These are phyloP conservation scores for Komagataella ulmi DNA, from an alignment of 805 yeast genomes.

Conservation along the genomic window DNA sequence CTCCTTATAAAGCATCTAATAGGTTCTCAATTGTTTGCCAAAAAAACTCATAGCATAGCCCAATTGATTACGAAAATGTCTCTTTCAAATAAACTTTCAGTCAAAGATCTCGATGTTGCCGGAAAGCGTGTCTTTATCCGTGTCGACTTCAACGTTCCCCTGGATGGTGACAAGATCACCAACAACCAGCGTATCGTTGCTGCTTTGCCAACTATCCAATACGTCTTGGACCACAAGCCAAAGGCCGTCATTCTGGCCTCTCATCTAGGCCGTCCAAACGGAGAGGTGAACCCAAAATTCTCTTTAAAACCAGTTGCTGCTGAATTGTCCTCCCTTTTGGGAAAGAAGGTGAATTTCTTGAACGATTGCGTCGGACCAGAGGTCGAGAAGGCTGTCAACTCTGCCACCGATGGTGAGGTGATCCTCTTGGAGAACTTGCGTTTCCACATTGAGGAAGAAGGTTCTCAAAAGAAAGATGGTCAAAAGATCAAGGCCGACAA, in stretches of 20 bases:
- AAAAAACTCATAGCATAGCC: background rate
- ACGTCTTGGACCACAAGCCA: slow-evolving; percentile 85
- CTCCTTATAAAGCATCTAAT: background rate
- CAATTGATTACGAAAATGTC: slow-evolving; percentile 44
- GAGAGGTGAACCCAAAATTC: slow-evolving; percentile 74
- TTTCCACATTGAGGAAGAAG: slow-evolving; percentile 97
- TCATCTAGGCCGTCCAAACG: slow-evolving; percentile 99
- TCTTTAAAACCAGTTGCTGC: slow-evolving; percentile 88
- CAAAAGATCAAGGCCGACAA: slow-evolving; percentile 86
- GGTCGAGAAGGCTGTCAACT: slow-evolving; percentile 68
- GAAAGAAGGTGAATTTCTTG: slow-evolving; percentile 67
- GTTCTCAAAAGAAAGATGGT: slow-evolving; percentile 84
- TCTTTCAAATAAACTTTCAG: slow-evolving; percentile 83
- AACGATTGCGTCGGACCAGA: slow-evolving; percentile 87
- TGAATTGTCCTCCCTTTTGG: slow-evolving; percentile 73
- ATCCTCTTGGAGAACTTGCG: slow-evolving; percentile 94
- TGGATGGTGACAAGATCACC: slow-evolving; percentile 94
- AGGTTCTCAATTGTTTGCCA: background rate
- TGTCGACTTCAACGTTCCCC: slow-evolving; percentile 92
- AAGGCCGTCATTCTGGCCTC: slow-evolving; percentile 88
- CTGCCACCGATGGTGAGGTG: slow-evolving; percentile 67
- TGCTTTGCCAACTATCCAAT: slow-evolving; percentile 96
- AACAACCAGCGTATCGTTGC: slow-evolving; percentile 99
- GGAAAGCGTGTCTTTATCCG: slow-evolving; percentile 97
- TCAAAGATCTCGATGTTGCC: slow-evolving; percentile 75